A percentile compares a stretch with the other conserved stretches of the same genome.
Conservation (phyloP, 2,329 filamentous ascomycete species). For the Aspergillus felis region DNA sequence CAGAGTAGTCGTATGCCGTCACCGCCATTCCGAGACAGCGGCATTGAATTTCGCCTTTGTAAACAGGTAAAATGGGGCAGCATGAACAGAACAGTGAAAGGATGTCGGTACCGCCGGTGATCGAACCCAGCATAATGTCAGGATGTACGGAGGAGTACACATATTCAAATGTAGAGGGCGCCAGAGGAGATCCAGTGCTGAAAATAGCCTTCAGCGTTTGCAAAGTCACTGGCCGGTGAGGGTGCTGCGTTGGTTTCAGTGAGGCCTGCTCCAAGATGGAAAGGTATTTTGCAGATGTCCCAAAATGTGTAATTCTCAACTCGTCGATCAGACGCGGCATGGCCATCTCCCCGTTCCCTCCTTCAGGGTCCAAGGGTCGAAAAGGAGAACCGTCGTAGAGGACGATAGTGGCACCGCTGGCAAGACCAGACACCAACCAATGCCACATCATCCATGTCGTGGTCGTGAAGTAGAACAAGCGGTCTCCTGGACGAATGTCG, state of each 20-base stretch:
- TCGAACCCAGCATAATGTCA: constrained; percentile 81
- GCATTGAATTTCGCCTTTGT: constrained; percentile 71
- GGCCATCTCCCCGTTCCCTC: constrained; percentile 66
- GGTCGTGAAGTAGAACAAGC: constrained; percentile 90
- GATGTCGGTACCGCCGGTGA: constrained; percentile 95
- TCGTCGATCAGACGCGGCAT: constrained; percentile 79
- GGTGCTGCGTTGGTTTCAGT: constrained; percentile 56
- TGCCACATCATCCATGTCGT: constrained; percentile 99
- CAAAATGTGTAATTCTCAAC: constrained; percentile 83
- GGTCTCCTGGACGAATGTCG: constrained; percentile 67
- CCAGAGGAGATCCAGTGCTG: constrained; percentile 86
- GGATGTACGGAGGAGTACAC: constrained; percentile 79
- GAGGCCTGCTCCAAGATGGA: constrained; percentile 80
- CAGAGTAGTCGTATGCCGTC: constrained; percentile 52
- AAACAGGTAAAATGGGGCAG: constrained; percentile 69
- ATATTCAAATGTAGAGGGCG: constrained; percentile 88
- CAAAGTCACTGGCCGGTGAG: constrained; percentile 38
- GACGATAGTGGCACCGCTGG: constrained; percentile 75
- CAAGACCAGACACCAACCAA: constrained; percentile 84
- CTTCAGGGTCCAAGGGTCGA: constrained; percentile 56
- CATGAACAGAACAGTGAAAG: constrained; percentile 90
- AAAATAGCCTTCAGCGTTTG: constrained; percentile 74
- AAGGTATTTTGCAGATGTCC: constrained; percentile 90
- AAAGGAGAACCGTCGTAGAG: constrained; percentile 94
- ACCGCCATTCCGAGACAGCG: constrained; percentile 78